These are phyloP conservation scores for Mesotaenium endlicherianum DNA, from an alignment of 139 green algal genomes.

Conservation along the genomic window DNA sequence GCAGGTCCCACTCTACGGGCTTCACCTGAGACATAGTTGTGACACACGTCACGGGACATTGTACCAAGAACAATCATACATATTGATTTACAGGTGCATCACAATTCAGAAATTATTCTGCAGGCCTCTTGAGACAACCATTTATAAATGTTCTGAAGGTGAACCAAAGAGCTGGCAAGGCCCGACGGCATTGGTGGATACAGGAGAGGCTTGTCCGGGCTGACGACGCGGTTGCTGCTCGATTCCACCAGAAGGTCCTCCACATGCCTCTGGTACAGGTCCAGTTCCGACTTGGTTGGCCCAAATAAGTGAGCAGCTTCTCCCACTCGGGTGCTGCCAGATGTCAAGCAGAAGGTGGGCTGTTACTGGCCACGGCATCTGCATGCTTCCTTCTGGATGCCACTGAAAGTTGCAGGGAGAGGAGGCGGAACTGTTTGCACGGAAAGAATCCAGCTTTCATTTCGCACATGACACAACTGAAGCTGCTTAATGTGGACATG, in stretches of 20 bases:
- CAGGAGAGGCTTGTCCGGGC: background rate
- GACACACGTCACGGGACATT: no score
- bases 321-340: background rate
- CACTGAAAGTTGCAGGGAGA: no score
- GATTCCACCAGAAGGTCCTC: conserved; percentile 43
- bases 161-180: background rate
- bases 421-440: background rate
- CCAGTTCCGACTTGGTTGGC: conserved; percentile 31
- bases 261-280: conserved; percentile 40
- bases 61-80: no score
- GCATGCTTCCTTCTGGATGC: background rate
- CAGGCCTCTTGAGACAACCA: no score
- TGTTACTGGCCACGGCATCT: background rate
- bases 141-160: background rate
- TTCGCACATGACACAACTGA: background rate
- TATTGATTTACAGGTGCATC: no score
- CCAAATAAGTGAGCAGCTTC: conserved; percentile 24
- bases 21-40: no score
- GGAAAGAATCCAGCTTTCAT: background rate
- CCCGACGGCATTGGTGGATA: background rate
- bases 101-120: no score
- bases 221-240: background rate
- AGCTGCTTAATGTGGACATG: background rate
- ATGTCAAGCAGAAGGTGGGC: background rate
- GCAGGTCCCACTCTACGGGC: no score